Evolutionary conservation across 1,284 basidiomycete species (phyloP).

Genomic region (Limonomyces culmigenus): DNA sequence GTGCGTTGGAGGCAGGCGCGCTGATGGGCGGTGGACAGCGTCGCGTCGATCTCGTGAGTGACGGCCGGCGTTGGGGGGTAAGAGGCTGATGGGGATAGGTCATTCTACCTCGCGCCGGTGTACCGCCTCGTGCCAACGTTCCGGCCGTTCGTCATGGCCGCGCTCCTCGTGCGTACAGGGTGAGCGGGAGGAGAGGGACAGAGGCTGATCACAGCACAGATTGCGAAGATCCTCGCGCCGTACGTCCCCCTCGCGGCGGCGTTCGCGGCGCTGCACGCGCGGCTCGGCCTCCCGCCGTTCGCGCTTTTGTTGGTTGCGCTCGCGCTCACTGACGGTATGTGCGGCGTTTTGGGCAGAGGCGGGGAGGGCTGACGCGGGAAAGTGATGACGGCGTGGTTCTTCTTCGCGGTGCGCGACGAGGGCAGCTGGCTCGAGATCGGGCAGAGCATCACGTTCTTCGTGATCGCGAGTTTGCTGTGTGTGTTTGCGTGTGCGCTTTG

Average conservation of each 20-base stretch:
- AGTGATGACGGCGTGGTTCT: conserved; percentile 74
- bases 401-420: conserved; percentile 68
- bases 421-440: conserved; percentile 86
- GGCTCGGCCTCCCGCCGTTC: conserved; percentile 54
- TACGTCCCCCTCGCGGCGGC: conserved; percentile 59
- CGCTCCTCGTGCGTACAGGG: conserved; percentile 46
- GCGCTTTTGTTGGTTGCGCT: conserved; percentile 63
- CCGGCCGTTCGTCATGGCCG: conserved; percentile 74
- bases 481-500: conserved; percentile 69
- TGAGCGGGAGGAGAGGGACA: too few relatives aligned
- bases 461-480: conserved; percentile 65
- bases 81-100: conserved; percentile 21
- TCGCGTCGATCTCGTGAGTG: conserved; percentile 73
- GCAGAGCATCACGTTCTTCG: conserved; percentile 79
- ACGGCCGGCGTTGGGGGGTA: neutral
- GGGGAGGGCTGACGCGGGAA: conserved; percentile 4
- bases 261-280: conserved; percentile 52
- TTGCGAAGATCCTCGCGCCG: conserved; percentile 74
- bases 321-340: conserved; percentile 55
- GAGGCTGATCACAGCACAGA: conserved; percentile 26
- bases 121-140: conserved; percentile 81
- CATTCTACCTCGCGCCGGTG: conserved; percentile 82
- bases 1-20: too few relatives aligned
- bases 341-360: conserved; percentile 2
- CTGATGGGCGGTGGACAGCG: too few relatives aligned